Percentiles rank a stretch among this genome's conserved stretches.
Evolutionary conservation across 2,329 filamentous ascomycete species (phyloP).

Genomic region (Ophiostoma novo-ulmi): DNA sequence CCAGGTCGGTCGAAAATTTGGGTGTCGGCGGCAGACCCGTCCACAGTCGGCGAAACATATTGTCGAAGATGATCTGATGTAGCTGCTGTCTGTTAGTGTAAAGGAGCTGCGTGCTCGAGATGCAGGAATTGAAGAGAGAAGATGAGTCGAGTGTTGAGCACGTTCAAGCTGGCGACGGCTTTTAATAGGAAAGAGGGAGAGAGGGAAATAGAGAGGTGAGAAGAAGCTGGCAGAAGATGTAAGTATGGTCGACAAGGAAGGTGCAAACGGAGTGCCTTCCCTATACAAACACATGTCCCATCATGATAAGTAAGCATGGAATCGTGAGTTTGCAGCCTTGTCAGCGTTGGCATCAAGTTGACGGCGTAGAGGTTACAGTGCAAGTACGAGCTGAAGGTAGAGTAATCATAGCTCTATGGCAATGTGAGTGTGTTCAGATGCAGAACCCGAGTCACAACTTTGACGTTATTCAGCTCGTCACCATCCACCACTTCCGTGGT

Average conservation of each 20-base stretch:
- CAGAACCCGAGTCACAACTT: not conserved
- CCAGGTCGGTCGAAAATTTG: constrained; percentile 59
- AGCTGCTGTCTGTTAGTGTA: not conserved
- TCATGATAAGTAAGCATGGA: not conserved
- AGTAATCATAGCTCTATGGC: not conserved
- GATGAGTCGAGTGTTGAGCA: not conserved
- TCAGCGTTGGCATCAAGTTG: not conserved
- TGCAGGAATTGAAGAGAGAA: not conserved
- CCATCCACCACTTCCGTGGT: not conserved
- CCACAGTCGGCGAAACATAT: constrained; percentile 72
- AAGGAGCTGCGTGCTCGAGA: no score
- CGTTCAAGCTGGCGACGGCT: not conserved
- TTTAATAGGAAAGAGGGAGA: not conserved
- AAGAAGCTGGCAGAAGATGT: not conserved
- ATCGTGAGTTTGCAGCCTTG: not conserved
- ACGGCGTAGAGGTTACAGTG: not conserved
- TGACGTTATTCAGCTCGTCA: not conserved
- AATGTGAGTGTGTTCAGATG: not conserved
- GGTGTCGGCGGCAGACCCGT: constrained; percentile 63
- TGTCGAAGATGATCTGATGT: not conserved
- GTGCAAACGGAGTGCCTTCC: constrained; percentile 13
- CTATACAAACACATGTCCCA: not conserved
- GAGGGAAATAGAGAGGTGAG: not conserved
- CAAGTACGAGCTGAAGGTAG: not conserved
- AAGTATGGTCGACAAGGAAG: not conserved